phyloP scores from a whole-genome alignment of 257 asterid species.

The Schizonepeta tenuifolia region DNA sequence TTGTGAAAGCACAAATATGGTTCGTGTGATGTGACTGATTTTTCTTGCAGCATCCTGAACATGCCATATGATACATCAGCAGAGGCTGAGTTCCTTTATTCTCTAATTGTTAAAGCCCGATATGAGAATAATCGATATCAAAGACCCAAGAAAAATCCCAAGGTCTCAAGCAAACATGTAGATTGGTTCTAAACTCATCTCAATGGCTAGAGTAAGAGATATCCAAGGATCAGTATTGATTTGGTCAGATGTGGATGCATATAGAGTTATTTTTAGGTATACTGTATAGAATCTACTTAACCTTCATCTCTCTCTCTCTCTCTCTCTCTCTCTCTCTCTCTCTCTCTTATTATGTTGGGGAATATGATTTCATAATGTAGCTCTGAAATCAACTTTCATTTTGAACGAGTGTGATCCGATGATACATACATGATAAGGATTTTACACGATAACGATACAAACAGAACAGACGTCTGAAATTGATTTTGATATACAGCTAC shows the following conservation, averaged over 20 bases:
- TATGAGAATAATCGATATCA: slow-evolving; percentile 75
- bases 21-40: neutral
- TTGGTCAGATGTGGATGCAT: neutral
- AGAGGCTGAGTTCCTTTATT: slow-evolving; percentile 75
- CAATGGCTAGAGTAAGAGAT: neutral
- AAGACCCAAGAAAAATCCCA: slow-evolving; percentile 60
- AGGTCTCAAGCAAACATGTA: slow-evolving; percentile 55
- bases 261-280: neutral
- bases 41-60: slow-evolving; percentile 59
- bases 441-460: neutral
- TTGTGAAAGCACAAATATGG: neutral
- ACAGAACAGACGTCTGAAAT: neutral
- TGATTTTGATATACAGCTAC: neutral
- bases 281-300: neutral
- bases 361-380: neutral
- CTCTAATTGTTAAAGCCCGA: slow-evolving; percentile 73
- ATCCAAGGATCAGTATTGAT: neutral
- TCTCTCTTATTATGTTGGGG: neutral
- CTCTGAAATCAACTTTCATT: neutral
- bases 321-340: neutral
- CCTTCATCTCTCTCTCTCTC: neutral
- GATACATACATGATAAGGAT: neutral
- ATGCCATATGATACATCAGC: slow-evolving; percentile 86
- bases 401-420: neutral
- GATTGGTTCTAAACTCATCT: slow-evolving; percentile 51